Evolutionary conservation across 2,329 filamentous ascomycete genomes (phyloP), one percentile per base, ranked within the genome.

Genomic region (Lecanicillium sp.): DNA sequence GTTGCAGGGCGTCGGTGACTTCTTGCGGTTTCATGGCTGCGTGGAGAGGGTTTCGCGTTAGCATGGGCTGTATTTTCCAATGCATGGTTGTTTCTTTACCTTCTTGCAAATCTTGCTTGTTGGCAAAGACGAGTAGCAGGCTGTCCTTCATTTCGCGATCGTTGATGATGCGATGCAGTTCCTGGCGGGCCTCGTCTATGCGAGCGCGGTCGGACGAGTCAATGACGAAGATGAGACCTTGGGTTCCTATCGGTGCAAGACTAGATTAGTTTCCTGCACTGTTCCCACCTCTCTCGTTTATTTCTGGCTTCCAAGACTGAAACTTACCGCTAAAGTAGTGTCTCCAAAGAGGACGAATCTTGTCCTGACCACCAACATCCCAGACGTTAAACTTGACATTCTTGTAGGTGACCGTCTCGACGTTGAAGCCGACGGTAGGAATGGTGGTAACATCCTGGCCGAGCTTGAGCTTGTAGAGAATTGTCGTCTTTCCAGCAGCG

Each of bases 381-480:
- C 90, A 96, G 47, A 96, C 90, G 56, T 94, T 96, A 73, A 96
- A 96, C 68, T 95, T 94, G 67, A 95, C 89, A 64, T 96, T 96
- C 77, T 95, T 95, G 74, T 95, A 95, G 51, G 89, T 94, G 55
- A 96, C 89, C 4, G 88, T 94, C 74, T 96, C 90, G 64, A 96
- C 92, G 75, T 96, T 96, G 77, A 96, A 96, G 52, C 90, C 92
- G 54, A 98, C 92, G 25, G 92, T 98, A 33, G 92, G 92, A 59
- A 96, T 96, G 37, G 92, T 96, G 45, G 92, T 96, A 55, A 96
- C 89, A 60, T 94, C 89, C 73, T 96, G 88, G 65, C 90, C 89
- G 44, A 96, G 80, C 78, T 96, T 96, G 59, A 98, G 77, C 75
- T 95, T 96, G 78, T 96, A 98, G 46, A 98, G 81, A 57, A 96